Evolutionary conservation across 148 eudicot genomes (phyloP), one percentile per base, ranked within the genome.

Genomic region (Vaccinium myrtillus): DNA sequence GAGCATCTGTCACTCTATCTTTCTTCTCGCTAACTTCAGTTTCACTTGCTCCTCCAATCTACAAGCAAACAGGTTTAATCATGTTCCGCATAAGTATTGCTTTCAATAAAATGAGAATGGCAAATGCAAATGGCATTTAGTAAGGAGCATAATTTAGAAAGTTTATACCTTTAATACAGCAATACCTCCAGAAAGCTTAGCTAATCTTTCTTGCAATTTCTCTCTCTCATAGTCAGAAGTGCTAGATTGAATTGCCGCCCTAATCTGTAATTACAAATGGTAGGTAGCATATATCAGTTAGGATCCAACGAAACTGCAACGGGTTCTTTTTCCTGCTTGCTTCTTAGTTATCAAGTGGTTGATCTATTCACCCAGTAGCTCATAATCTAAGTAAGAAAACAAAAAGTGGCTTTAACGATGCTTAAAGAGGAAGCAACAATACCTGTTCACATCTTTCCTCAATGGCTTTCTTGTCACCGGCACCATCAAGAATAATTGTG

Each of bases 21-120:
- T 95, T 97, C 93, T 97, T 97, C 89, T 97, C 99, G 78, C 94
- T 87, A 54, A 97, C 98, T 88, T 97, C 99, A 61, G 92, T 89
- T 91, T 97, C 99, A 88, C 98, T 97, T 43, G 99, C 99, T 77
- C 98, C 98, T 87, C 99, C 99, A 56, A 97, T 92, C 98, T 97
- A 85, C 58, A 32, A 78, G 12, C 21, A 67, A 43, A 59, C 32
- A 13, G 1, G 79, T 70, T 12, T 8, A 53, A 83, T 70, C 51
- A 53, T 39, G 23, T 16, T 19, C 77, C 8, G 4, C 25, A 30
- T 71, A 53, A 21, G 27, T 51, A 65, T 14, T 49, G 56, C 18
- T 77, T 77, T 30, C 48, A 2, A n/a, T 19, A 77, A 11, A 1
- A 50, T 11, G 21, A 27, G 2, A 30, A 25, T 6, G 10, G 16